Conservation (phyloP, 2,329 filamentous ascomycete species). For the Penicillium sp. region DNA sequence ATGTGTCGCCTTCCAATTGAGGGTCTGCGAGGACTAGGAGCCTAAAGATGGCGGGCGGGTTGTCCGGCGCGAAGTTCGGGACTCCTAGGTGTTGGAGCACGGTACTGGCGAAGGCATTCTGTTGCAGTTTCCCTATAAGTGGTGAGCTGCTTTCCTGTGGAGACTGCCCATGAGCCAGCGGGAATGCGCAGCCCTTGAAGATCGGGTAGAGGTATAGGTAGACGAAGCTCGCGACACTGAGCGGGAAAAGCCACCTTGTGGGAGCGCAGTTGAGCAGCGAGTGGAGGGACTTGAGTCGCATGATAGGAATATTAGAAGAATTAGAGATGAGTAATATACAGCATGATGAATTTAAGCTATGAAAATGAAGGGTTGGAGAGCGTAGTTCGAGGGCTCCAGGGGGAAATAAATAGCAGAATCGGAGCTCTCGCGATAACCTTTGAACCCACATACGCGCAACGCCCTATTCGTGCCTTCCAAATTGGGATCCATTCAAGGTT, state of each 20-base stretch:
- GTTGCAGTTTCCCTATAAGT: conserved; percentile 3
- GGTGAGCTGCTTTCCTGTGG: neutral
- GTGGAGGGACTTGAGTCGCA: conserved; percentile 47
- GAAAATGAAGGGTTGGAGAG: conserved; percentile 1
- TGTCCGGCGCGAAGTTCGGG: conserved; percentile 11
- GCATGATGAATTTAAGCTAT: conserved; percentile 15
- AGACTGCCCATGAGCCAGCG: conserved; percentile 41
- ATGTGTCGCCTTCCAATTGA: conserved; percentile 87
- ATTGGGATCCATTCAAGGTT: too few relatives aligned
- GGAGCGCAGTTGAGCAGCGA: conserved; percentile 44
- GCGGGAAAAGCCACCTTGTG: conserved; percentile 52
- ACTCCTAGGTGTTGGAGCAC: conserved; percentile 35
- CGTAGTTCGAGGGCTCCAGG: conserved; percentile 1
- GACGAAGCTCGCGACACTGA: conserved; percentile 64
- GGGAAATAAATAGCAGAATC: conserved; percentile 5
- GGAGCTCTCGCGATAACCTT: too few relatives aligned
- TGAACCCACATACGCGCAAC: too few relatives aligned
- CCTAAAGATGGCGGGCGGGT: conserved; percentile 65
- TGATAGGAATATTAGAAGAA: conserved; percentile 5
- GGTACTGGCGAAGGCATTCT: conserved; percentile 32
- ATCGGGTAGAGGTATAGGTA: conserved; percentile 87
- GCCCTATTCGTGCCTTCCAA: too few relatives aligned
- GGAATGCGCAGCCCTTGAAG: conserved; percentile 76
- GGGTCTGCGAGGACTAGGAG: conserved; percentile 86
- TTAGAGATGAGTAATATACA: conserved; percentile 16